phyloP scores from a whole-genome alignment of 768 basidiomycete genomes.

The Mycena latifolia region DNA sequence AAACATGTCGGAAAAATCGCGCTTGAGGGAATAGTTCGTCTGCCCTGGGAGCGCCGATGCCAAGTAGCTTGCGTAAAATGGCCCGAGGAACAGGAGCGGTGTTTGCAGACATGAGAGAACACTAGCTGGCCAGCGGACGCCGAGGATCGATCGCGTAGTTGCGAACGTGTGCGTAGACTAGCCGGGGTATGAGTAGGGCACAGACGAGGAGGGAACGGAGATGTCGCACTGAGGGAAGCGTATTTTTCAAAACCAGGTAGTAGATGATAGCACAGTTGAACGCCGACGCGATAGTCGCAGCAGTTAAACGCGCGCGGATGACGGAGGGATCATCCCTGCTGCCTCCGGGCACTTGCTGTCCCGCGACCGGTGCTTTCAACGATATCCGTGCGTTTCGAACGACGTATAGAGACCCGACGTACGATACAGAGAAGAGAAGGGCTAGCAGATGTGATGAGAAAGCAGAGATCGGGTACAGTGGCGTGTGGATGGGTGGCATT shows the following conservation, averaged over 20 bases:
- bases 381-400: slow-evolving; percentile 72
- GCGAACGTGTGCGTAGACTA: not conserved
- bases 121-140: slow-evolving; percentile 7
- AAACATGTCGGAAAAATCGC: slow-evolving; percentile 55
- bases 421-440: slow-evolving; percentile 69
- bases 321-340: slow-evolving; percentile 88
- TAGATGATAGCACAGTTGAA: slow-evolving; percentile 65
- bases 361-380: slow-evolving; percentile 51
- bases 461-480: slow-evolving; percentile 36
- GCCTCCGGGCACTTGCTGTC: slow-evolving; percentile 42
- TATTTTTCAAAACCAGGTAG: not conserved
- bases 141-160: not conserved
- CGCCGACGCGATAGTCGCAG: slow-evolving; percentile 74
- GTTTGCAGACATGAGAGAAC: slow-evolving; percentile 72
- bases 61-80: slow-evolving; percentile 72
- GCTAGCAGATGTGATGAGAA: slow-evolving; percentile 66
- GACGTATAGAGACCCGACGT: slow-evolving; percentile 89
- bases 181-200: not conserved
- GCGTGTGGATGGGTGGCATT: slow-evolving; percentile 17
- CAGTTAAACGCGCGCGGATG: slow-evolving; percentile 81
- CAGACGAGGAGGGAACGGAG: not conserved
- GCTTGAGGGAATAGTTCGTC: slow-evolving; percentile 56
- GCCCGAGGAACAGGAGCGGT: slow-evolving; percentile 82
- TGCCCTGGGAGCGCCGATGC: slow-evolving; percentile 67
- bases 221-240: not conserved